Evolutionary conservation across 345 rosid species (phyloP).

Genomic region (Aquilaria malaccensis): DNA sequence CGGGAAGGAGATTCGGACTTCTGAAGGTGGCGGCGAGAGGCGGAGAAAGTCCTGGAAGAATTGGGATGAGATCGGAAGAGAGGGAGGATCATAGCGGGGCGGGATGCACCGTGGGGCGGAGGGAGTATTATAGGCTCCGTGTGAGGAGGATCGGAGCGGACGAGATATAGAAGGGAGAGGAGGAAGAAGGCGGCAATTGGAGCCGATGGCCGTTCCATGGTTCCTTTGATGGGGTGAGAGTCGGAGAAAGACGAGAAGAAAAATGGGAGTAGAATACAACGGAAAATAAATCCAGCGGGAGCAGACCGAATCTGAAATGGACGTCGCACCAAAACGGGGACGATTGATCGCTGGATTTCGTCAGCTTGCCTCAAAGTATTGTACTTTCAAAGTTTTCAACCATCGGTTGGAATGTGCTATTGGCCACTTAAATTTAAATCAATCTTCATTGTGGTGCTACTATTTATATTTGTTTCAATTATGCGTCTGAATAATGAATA

Average conservation of each 20-base stretch:
- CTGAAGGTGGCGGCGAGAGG: conserved; percentile 49
- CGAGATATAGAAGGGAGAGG: conserved; percentile 12
- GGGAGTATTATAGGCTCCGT: conserved; percentile 20
- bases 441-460: too few species aligned
- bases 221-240: background rate
- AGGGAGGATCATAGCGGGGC: conserved; percentile 67
- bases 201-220: conserved; percentile 23
- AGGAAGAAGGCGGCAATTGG: conserved; percentile 13
- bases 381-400: too few species aligned
- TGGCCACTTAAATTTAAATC: too few species aligned
- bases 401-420: too few species aligned
- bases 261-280: background rate
- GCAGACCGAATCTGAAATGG: conserved; percentile 7
- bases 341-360: too few species aligned
- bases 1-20: conserved; percentile 30
- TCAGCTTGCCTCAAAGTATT: too few species aligned
- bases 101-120: conserved; percentile 19
- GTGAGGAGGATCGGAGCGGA: conserved; percentile 17
- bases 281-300: conserved; percentile 11
- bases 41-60: conserved; percentile 25
- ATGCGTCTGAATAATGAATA: background rate
- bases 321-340: conserved; percentile 12
- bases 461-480: too few species aligned
- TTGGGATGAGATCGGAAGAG: conserved; percentile 47
- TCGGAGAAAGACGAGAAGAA: conserved; percentile 1